Conservation (phyloP, 1,284 basidiomycete species). For the Papiliotrema fonsecae region DNA sequence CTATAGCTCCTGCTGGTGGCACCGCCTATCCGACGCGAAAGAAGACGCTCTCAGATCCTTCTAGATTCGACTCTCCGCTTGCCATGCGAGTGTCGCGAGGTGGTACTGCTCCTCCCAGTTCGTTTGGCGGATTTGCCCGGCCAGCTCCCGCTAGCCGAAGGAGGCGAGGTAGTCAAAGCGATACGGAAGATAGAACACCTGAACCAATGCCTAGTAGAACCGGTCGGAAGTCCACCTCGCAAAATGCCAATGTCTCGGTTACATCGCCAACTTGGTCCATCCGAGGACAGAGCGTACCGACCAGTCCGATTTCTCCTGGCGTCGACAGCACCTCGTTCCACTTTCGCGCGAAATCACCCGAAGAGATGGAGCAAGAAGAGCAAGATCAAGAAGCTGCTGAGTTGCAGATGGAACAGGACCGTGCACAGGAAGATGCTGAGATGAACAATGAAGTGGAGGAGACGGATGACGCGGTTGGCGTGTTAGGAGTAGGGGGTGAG, state of each 20-base stretch:
- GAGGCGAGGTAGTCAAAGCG: slow-evolving; percentile 15
- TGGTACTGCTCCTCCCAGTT: slow-evolving; percentile 18
- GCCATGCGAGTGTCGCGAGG: slow-evolving; percentile 17
- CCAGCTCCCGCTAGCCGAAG: slow-evolving; percentile 31
- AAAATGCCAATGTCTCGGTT: background rate
- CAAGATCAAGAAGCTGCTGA: slow-evolving; percentile 8
- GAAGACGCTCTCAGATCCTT: slow-evolving; percentile 29
- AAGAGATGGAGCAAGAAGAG: slow-evolving; percentile 9
- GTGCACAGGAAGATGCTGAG: slow-evolving; percentile 6
- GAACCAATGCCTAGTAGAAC: too few relatives aligned
- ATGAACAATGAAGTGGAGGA: slow-evolving; percentile 15
- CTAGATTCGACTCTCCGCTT: slow-evolving; percentile 23
- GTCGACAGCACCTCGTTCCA: slow-evolving; percentile 35
- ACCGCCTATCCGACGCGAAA: slow-evolving; percentile 18
- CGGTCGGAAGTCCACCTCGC: slow-evolving; percentile 7
- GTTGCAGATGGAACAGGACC: slow-evolving; percentile 3
- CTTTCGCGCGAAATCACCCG: slow-evolving; percentile 26
- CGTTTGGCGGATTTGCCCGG: slow-evolving; percentile 29
- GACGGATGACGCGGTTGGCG: slow-evolving; percentile 16
- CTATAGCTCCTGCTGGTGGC: slow-evolving; percentile 4
- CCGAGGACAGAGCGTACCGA: slow-evolving; percentile 12
- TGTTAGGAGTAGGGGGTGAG: background rate
- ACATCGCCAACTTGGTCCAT: slow-evolving; percentile 11
- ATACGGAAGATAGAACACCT: background rate
- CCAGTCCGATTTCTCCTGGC: slow-evolving; percentile 23